Conservation (phyloP, 2,329 filamentous ascomycete species). For the Drechmeria coniospora region DNA sequence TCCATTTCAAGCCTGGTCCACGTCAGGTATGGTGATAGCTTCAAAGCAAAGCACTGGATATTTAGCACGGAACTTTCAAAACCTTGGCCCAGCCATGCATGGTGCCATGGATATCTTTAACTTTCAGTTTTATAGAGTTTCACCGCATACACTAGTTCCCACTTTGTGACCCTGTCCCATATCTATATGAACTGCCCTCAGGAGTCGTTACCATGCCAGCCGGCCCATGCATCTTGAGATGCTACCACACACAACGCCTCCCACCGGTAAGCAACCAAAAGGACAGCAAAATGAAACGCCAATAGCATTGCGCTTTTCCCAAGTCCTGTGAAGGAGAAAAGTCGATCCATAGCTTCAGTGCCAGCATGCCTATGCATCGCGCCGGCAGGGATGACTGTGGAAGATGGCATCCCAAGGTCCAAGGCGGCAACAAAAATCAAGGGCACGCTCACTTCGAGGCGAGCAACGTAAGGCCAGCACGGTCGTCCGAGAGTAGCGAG, state of each 20-base stretch:
- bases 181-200: not conserved
- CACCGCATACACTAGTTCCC: too few relatives aligned
- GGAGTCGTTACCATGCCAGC: conserved; percentile 10
- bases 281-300: conserved; percentile 15
- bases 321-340: conserved; percentile 13
- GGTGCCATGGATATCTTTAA: too few relatives aligned
- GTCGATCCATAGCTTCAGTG: conserved; percentile 6
- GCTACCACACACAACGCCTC: conserved; percentile 16
- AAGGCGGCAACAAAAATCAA: conserved; percentile 53
- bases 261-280: conserved; percentile 20
- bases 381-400: conserved; percentile 3
- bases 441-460: conserved; percentile 47
- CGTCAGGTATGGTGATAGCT: too few relatives aligned
- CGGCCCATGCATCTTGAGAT: conserved; percentile 13
- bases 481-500: conserved; percentile 46
- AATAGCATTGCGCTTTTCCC: conserved; percentile 16
- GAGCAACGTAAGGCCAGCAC: conserved; percentile 59
- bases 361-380: conserved; percentile 4
- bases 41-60: too few relatives aligned
- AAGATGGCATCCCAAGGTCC: conserved; percentile 35
- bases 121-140: too few relatives aligned
- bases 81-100: too few relatives aligned
- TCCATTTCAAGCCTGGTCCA: too few relatives aligned
- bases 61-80: too few relatives aligned
- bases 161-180: too few relatives aligned